These are phyloP conservation scores for Suillus decipiens DNA, from an alignment of 768 basidiomycete genomes.

Conservation along the genomic window DNA sequence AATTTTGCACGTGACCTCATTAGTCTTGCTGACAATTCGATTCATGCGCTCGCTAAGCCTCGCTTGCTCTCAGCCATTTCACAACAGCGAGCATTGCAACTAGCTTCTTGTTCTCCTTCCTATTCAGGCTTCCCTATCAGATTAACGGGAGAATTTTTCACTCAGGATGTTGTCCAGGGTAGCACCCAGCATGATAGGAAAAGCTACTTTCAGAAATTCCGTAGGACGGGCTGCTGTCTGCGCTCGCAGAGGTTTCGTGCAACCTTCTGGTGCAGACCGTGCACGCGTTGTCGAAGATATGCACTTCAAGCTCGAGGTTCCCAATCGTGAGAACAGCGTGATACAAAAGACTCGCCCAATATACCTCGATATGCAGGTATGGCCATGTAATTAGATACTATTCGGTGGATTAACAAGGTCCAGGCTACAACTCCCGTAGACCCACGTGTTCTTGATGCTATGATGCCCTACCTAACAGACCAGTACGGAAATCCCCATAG, in stretches of 20 bases:
- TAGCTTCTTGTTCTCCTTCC: constrained; percentile 17
- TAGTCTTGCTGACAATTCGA: constrained; percentile 2
- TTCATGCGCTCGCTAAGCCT: not conserved
- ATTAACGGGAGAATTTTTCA: constrained; percentile 4
- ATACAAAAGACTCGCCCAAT: constrained; percentile 80
- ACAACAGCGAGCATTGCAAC: not conserved
- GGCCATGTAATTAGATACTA: constrained; percentile 19
- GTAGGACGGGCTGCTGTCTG: constrained; percentile 23
- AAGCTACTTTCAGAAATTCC: constrained; percentile 27
- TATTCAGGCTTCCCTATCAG: constrained; percentile 10
- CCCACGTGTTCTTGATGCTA: constrained; percentile 93
- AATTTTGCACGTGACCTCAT: constrained; percentile 2
- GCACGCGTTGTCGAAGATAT: constrained; percentile 78
- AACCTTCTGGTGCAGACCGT: constrained; percentile 80
- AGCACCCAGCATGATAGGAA: constrained; percentile 39
- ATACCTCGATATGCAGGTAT: constrained; percentile 96
- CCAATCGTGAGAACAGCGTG: constrained; percentile 56
- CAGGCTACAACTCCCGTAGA: constrained; percentile 98
- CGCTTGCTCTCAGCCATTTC: constrained; percentile 5
- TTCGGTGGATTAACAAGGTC: constrained; percentile 14
- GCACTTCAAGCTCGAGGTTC: constrained; percentile 79
- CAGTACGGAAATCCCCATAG: constrained; percentile 98
- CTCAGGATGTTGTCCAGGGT: constrained; percentile 59
- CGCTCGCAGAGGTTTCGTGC: constrained; percentile 64
- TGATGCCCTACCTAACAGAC: constrained; percentile 94